phyloP scores from a whole-genome alignment of 768 basidiomycete species.

The Mycena rosella region DNA sequence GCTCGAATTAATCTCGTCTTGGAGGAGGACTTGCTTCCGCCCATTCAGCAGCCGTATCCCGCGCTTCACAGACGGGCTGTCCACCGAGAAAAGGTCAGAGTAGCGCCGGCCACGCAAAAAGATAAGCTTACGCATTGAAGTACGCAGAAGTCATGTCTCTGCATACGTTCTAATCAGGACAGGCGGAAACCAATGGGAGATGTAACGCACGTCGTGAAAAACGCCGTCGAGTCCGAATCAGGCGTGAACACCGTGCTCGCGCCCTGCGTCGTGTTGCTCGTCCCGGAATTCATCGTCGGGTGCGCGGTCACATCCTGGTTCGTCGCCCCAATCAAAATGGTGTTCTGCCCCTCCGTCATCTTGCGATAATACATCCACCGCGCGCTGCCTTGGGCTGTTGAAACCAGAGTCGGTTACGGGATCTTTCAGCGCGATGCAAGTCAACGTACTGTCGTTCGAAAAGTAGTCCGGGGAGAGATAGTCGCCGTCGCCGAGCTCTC shows the following conservation, averaged over 20 bases:
- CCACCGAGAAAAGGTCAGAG: constrained; percentile 28
- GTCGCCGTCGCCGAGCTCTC: constrained; percentile 77
- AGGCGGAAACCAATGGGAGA: neutral
- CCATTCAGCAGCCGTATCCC: constrained; percentile 88
- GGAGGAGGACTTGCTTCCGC: constrained; percentile 90
- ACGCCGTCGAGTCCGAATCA: constrained; percentile 76
- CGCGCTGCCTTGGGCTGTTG: constrained; percentile 63
- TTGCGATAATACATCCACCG: constrained; percentile 97
- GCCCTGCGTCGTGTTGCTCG: constrained; percentile 76
- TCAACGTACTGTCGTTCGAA: constrained; percentile 31
- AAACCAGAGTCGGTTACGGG: neutral
- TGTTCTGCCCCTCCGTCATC: constrained; percentile 98
- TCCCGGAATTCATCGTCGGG: constrained; percentile 68
- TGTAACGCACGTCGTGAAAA: constrained; percentile 64
- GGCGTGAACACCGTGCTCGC: constrained; percentile 84
- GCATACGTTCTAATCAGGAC: neutral
- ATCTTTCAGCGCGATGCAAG: neutral
- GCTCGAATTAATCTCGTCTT: constrained; percentile 86
- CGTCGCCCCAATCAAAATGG: constrained; percentile 75
- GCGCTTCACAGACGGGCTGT: constrained; percentile 80
- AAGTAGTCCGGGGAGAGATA: constrained; percentile 31
- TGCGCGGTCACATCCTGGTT: constrained; percentile 87
- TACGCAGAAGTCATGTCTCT: constrained; percentile 83
- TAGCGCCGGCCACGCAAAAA: neutral
- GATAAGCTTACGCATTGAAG: constrained; percentile 69